Conservation (phyloP, 1,284 basidiomycete genomes). For the Boletus subluridellus region DNA sequence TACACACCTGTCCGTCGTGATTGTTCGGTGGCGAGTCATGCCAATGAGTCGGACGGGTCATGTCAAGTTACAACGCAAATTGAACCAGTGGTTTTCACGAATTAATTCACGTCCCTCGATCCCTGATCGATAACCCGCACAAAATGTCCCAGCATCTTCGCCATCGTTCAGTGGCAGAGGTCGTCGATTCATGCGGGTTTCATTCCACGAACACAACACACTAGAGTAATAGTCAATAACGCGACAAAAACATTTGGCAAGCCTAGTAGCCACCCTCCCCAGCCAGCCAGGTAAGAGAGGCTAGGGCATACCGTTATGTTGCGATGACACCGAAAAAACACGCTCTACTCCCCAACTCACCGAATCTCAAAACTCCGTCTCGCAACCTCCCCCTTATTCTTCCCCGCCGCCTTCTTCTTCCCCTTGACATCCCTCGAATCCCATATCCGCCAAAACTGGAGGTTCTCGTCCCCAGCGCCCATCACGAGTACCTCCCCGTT, state of each 20-base stretch:
- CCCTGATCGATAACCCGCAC: too few relatives aligned
- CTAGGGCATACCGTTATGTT: not conserved
- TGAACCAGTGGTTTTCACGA: too few relatives aligned
- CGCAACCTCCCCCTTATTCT: slow-evolving; percentile 11
- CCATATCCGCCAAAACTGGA: slow-evolving; percentile 90
- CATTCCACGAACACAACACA: not conserved
- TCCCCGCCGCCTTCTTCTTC: slow-evolving; percentile 10
- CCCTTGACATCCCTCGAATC: slow-evolving; percentile 49
- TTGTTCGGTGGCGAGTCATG: too few relatives aligned
- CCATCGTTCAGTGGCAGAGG: not conserved
- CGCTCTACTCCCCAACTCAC: slow-evolving; percentile 8
- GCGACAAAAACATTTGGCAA: not conserved
- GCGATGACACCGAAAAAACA: not conserved
- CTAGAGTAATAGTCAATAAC: not conserved
- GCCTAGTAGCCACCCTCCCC: not conserved
- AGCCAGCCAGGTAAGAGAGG: not conserved
- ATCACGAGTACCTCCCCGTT: slow-evolving; percentile 88
- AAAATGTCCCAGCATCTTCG: too few relatives aligned
- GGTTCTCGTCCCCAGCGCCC: slow-evolving; percentile 88
- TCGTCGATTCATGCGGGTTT: too few relatives aligned
- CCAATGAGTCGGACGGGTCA: too few relatives aligned
- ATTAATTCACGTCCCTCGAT: too few relatives aligned
- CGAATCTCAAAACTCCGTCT: slow-evolving; percentile 37
- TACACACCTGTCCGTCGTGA: too few relatives aligned
- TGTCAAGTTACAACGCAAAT: too few relatives aligned